Base-by-base conservation (phyloP, 176 grass and related monocot species). In the Lolium multiflorum region DNA sequence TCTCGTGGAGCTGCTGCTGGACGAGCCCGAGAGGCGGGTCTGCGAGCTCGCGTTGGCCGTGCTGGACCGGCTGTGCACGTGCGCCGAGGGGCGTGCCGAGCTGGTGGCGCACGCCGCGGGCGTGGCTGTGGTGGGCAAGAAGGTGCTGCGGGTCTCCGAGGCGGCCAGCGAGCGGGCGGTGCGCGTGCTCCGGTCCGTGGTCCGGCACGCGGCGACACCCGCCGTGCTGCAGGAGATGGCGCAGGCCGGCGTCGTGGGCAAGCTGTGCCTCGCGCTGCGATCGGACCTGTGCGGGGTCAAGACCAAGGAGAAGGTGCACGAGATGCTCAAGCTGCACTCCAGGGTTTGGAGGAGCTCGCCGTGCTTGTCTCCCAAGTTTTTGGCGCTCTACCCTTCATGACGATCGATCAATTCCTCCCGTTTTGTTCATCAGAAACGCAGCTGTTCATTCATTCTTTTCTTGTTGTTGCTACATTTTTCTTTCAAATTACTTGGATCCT, bases 211-310 rank as follows among this genome's bases (percentile, higher is more conserved):
- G 13, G 84, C 92, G 49, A 92, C 94, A 4, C 64, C 89, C 0
- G 90, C 76, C 0, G 89, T 99, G 77, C 86, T 99, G 92, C 86
- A 91, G 77, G 97, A 99, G 90, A 99, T 99, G 97, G 80, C 64
- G 80, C 86, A 89, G 76, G 59, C 81, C 35, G 90, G 97, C 41
- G 94, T 81, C 24, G 94, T 94, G 62, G 77, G 35, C 2, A 96
- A 99, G 89, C 80, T 96, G 60, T 94, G 90, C 84, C 21, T 87
- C 67, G 82, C 89, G 76, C 46, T 93, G 71, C 90, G 80, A 62
- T 83, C 82, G 1, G 84, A 89, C 71, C 82, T 90, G 57, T 88
- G 92, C 58, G 89, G 90, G 24, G 85, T 74, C 10, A 94, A 88
- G 84, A 86, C 83, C 48, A 94, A 91, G 72, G 94, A 94, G 97